A percentile compares a stretch with the other conserved stretches of the same genome.
Conservation (phyloP, 1,284 basidiomycete species). For the Ganoderma lingzhi region DNA sequence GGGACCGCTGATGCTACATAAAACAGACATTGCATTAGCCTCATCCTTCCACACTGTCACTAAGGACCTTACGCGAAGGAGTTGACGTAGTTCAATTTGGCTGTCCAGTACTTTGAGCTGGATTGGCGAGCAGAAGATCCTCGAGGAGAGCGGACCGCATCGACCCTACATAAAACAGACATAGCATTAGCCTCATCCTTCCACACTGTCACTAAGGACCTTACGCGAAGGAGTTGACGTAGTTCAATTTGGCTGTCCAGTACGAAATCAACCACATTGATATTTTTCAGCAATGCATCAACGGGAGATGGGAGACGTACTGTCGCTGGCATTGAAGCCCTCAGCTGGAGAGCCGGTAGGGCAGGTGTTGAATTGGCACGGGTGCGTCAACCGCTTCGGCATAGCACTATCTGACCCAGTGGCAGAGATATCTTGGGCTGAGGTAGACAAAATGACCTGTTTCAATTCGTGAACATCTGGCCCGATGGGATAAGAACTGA, state of each 20-base stretch:
- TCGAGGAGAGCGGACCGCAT: slow-evolving; percentile 51
- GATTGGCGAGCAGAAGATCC: slow-evolving; percentile 49
- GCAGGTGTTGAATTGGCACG: slow-evolving; percentile 53
- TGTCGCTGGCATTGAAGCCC: slow-evolving; percentile 51
- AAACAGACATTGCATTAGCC: background rate
- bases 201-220: slow-evolving; percentile 7
- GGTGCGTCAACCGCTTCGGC: slow-evolving; percentile 36
- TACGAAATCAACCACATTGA: background rate
- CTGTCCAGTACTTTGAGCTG: slow-evolving; percentile 28
- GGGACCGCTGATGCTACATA: slow-evolving; percentile 51
- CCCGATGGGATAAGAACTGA: too few relatives aligned
- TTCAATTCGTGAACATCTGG: background rate
- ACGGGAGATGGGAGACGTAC: slow-evolving; percentile 39
- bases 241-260: slow-evolving; percentile 46
- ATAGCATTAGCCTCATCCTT: background rate
- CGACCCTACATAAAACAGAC: slow-evolving; percentile 39
- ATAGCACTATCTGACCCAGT: slow-evolving; percentile 46
- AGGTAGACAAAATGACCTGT: slow-evolving; percentile 50
- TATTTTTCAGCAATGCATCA: background rate
- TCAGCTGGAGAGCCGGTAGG: slow-evolving; percentile 51
- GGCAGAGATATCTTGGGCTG: slow-evolving; percentile 50
- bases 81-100: slow-evolving; percentile 48
- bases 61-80: slow-evolving; percentile 37
- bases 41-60: background rate
- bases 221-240: slow-evolving; percentile 42